Conservation (phyloP, 2,329 filamentous ascomycete species). For the Stemphylium lycopersici region DNA sequence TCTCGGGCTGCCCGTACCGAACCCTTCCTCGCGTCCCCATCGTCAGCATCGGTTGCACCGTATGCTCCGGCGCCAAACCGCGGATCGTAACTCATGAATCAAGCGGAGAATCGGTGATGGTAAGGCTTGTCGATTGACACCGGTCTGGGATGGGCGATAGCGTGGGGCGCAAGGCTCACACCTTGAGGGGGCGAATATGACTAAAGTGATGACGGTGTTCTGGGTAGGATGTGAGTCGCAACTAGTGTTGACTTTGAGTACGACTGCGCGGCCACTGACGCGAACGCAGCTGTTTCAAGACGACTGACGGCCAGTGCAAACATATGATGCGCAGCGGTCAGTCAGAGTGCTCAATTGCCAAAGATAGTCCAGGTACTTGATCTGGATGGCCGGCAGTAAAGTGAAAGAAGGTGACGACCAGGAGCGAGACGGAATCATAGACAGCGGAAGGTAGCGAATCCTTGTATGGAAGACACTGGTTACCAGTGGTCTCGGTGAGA, state of each 20-base stretch:
- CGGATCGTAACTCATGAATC: conserved; percentile 48
- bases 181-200: neutral
- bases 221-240: conserved; percentile 9
- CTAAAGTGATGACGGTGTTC: neutral
- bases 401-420: conserved; percentile 21
- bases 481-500: conserved; percentile 24
- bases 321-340: conserved; percentile 14
- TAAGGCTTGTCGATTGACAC: conserved; percentile 45
- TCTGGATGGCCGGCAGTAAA: conserved; percentile 11
- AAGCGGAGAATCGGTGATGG: conserved; percentile 35
- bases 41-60: conserved; percentile 32
- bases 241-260: conserved; percentile 2
- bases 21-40: conserved; percentile 37
- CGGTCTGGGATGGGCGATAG: conserved; percentile 17
- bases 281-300: conserved; percentile 15
- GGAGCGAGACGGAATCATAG: conserved; percentile 22
- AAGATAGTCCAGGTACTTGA: conserved; percentile 16
- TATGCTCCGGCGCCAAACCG: conserved; percentile 41
- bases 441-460: conserved; percentile 32
- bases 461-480: conserved; percentile 31
- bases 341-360: conserved; percentile 5
- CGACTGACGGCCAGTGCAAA: conserved; percentile 23
- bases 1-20: conserved; percentile 48
- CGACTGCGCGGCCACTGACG: conserved; percentile 19
- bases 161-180: conserved; percentile 2